phyloP scores from a whole-genome alignment of 2,329 filamentous ascomycete species.

The Talaromyces rugulosus region DNA sequence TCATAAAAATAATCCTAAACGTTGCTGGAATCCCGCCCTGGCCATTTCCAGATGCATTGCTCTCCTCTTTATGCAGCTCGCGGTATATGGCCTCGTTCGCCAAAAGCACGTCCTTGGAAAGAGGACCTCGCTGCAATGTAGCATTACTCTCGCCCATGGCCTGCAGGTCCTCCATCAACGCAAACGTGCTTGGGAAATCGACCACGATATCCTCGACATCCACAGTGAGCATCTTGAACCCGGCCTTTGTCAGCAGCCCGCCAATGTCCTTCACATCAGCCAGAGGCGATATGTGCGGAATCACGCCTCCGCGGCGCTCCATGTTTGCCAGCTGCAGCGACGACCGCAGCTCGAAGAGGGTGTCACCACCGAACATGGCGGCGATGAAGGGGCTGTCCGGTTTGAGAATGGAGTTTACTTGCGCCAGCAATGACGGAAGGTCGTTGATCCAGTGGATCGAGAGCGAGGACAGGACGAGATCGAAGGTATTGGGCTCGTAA shows the following conservation, averaged over 20 bases:
- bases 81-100: conserved; percentile 87
- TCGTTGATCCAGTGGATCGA: conserved; percentile 98
- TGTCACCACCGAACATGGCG: conserved; percentile 95
- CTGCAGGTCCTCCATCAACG: conserved; percentile 89
- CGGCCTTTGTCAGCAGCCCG: conserved; percentile 76
- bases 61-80: conserved; percentile 74
- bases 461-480: conserved; percentile 83
- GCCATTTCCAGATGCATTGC: neutral
- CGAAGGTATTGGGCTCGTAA: conserved; percentile 72
- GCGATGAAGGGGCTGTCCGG: conserved; percentile 89
- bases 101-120: conserved; percentile 77
- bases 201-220: conserved; percentile 97
- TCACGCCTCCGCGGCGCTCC: conserved; percentile 85
- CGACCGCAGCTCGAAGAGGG: conserved; percentile 86
- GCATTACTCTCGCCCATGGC: conserved; percentile 96
- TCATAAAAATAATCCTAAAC: conserved; percentile 96
- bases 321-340: conserved; percentile 89
- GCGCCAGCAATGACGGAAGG: conserved; percentile 74
- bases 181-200: conserved; percentile 84
- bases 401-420: conserved; percentile 83
- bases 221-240: conserved; percentile 93
- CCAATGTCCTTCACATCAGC: conserved; percentile 91
- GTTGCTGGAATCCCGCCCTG: conserved; percentile 75
- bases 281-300: conserved; percentile 83
- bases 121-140: conserved; percentile 71